Base-by-base conservation (phyloP, 345 rosid species). In the Moricandia arvensis region DNA sequence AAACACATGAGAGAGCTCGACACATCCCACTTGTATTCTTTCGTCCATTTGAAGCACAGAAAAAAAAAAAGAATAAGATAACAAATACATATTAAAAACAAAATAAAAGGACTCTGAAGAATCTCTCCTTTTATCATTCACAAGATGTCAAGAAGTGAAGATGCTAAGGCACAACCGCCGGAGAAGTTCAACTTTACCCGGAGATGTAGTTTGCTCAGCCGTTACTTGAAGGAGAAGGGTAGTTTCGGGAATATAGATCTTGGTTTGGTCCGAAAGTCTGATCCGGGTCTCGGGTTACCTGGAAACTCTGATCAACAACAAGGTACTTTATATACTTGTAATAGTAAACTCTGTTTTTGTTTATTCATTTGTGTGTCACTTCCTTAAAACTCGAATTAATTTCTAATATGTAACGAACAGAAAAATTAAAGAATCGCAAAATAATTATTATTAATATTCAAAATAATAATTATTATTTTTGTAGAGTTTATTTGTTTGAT, bases 181-280 rank as follows among this genome's bases (percentile, higher is more conserved):
- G 91, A 86, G 79, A 85, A 72, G 68, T 76, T 89, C 1, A 85
- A 60, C 62, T 87, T 91, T 68, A 80, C 87, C 21, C 70, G 66
- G 77, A 62, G 78, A 73, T 79, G 81, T 79, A 73, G 59, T 75
- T 90, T 82, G 60, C 80, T 91, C 78, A 90, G 93, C 80, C 89
- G 84, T 64, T 86, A 83, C 77, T 79, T 88, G 82, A 90, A 85
- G 83, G 91, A 80, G 74, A 90, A 84, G 69, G 83, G 88, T 45
- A 86, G 73, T 62, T 71, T 80, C 47, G 89, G 87, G 5, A 85
- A 84, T 70, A 73, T 90, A 66, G 63, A 67, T 47, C 75, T 77
- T 43, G 86, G 80, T 2, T 70, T 82, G 7, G 47, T 30, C 65
- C 65, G 59, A 12, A 78, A 66, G 73, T 63, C 81, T 34, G 21